These are phyloP conservation scores for Leccinum disarticulatum DNA, from an alignment of 768 basidiomycete genomes.

Conservation along the genomic window DNA sequence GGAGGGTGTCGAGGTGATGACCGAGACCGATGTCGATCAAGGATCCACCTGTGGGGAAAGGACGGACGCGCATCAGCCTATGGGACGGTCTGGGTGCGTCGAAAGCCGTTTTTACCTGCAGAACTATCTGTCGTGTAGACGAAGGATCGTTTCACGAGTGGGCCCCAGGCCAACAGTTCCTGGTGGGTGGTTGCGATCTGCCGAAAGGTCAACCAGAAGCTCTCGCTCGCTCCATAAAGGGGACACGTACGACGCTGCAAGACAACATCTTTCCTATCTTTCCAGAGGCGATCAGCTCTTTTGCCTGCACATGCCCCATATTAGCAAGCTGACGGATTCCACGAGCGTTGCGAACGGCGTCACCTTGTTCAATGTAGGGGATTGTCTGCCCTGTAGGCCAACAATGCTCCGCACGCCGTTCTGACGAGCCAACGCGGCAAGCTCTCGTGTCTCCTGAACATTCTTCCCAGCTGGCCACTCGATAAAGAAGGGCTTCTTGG, in stretches of 20 bases:
- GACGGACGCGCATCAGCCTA: background rate
- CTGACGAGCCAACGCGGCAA: slow-evolving; percentile 10
- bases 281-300: slow-evolving; percentile 8
- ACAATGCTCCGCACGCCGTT: slow-evolving; percentile 6
- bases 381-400: slow-evolving; percentile 14
- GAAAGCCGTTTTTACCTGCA: too few relatives aligned
- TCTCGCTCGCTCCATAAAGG: background rate
- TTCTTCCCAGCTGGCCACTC: slow-evolving; percentile 16
- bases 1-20: slow-evolving; percentile 6
- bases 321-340: background rate
- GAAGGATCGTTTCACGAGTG: background rate
- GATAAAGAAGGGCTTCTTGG: slow-evolving; percentile 14
- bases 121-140: slow-evolving; percentile 1
- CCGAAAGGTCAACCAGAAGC: background rate
- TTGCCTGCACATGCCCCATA: background rate
- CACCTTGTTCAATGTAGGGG: slow-evolving; percentile 10
- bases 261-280: slow-evolving; percentile 11
- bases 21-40: slow-evolving; percentile 5
- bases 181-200: slow-evolving; percentile 4
- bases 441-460: slow-evolving; percentile 8
- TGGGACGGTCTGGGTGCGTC: background rate
- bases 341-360: background rate
- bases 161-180: slow-evolving; percentile 1
- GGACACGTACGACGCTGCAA: slow-evolving; percentile 8
- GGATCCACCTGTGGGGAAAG: background rate